Conservation (phyloP, 225 moss, liverwort and hornwort species). For the Polytrichum commune region DNA sequence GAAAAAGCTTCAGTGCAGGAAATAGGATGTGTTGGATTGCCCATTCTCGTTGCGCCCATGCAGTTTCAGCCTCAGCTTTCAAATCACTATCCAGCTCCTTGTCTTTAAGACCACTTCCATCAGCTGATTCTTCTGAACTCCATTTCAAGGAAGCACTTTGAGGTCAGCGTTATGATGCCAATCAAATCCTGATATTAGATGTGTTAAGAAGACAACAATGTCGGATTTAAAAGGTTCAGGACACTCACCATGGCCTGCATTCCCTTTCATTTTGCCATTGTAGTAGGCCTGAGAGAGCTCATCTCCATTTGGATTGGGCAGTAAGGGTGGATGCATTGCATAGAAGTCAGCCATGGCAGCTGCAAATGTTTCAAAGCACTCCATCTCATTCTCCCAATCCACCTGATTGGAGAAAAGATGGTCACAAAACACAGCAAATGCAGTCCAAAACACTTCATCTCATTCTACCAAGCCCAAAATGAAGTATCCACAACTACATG, state of each 20-base stretch:
- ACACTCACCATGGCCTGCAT: constrained; percentile 21
- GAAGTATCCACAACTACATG: too few relatives aligned
- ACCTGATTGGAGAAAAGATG: constrained; percentile 45
- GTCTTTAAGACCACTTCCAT: constrained; percentile 25
- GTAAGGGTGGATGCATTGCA: constrained; percentile 71
- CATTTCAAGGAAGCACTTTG: constrained; percentile 10
- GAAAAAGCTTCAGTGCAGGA: constrained; percentile 92
- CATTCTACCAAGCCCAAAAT: too few relatives aligned
- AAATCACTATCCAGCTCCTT: constrained; percentile 40
- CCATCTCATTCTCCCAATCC: constrained; percentile 91
- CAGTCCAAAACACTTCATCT: neutral
- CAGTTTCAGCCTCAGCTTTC: constrained; percentile 67
- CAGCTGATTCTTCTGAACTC: constrained; percentile 23
- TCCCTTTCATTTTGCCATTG: constrained; percentile 34
- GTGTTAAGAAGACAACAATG: neutral
- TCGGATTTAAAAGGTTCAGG: neutral
- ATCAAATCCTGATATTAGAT: neutral
- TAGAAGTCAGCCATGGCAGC: constrained; percentile 92
- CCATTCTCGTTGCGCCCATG: constrained; percentile 91
- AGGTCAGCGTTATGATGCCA: neutral
- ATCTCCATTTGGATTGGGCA: constrained; percentile 69
- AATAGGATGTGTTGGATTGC: constrained; percentile 89
- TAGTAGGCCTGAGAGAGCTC: constrained; percentile 48
- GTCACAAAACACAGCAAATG: neutral
- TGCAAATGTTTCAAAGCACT: constrained; percentile 90